Evolutionary conservation across 75 land plant species (phyloP), one percentile per base, ranked within the genome.

Genomic region (Larix kaempferi): DNA sequence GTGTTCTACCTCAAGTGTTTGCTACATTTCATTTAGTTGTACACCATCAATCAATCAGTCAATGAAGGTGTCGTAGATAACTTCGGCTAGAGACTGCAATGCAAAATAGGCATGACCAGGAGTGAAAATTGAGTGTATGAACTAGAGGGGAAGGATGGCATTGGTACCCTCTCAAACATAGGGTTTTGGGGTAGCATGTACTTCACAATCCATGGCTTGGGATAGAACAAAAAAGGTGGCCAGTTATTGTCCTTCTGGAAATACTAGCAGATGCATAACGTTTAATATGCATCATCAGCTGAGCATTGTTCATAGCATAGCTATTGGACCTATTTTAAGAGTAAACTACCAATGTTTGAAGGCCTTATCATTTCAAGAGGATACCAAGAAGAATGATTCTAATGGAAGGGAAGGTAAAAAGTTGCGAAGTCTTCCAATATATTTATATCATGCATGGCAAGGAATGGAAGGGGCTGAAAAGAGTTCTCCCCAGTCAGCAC

Each of bases 311-410:
- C 21, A 52, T 12, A n/a, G 44, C 44, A 69, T 11, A 19, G 72
- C 72, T 69, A 49, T 35, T 41, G 72, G 22, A 69, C 72, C 72
- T 69, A 23, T 69, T 69, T 41, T 29, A n/a, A 69, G 72, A 69
- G 72, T 41, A 22, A 69, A 69, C 37, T 37, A 39, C 10, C 72
- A 39, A 69, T 21, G 72, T 39, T 37, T 16, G 21, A 69, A 44
- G 44, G 52, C 39, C 39, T 69, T 69, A 39, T 33, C 72, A 69
- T 69, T 69, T 69, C 72, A 17, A 29, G 41, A 69, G 19, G 72
- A 39, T 69, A 69, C 49, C 35, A 39, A 69, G 17, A 67, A 69
- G 39, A 44, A 69, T 69, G 52, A 69, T 69, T 69, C 72, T 37
- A 69, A 17, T 69, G 72, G 72, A 39, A 11, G 39, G 6, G 72